Conservation (phyloP, 169 alveolate genomes). For the Plasmodium ovale region DNA sequence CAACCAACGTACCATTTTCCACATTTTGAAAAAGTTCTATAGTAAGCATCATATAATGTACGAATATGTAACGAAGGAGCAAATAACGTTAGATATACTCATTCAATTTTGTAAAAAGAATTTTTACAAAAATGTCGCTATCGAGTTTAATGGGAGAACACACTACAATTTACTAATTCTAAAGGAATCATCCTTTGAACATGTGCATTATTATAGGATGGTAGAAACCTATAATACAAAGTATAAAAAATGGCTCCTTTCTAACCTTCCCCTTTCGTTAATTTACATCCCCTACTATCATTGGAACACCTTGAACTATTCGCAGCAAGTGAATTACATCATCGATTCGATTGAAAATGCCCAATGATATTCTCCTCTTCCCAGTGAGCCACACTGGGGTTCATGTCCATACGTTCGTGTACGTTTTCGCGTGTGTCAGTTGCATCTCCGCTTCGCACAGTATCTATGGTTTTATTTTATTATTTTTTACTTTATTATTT, state of each 20-base stretch:
- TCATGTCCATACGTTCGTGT: neutral
- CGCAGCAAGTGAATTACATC: slow-evolving; percentile 30
- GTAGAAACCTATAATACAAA: slow-evolving; percentile 50
- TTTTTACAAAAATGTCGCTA: slow-evolving; percentile 23
- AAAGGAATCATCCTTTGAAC: neutral
- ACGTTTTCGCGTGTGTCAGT: neutral
- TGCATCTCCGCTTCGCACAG: neutral
- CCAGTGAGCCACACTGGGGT: too few species aligned
- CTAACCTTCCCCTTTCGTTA: slow-evolving; percentile 8
- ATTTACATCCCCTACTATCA: slow-evolving; percentile 50
- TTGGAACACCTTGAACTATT: slow-evolving; percentile 31
- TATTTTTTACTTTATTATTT: too few species aligned
- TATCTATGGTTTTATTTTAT: too few species aligned
- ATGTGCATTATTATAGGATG: slow-evolving; percentile 5
- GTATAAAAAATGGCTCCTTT: slow-evolving; percentile 42
- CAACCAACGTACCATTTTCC: slow-evolving; percentile 20
- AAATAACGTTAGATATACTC: slow-evolving; percentile 35
- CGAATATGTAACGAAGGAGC: slow-evolving; percentile 40
- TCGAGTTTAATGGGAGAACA: slow-evolving; percentile 71
- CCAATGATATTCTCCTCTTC: neutral
- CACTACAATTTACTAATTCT: slow-evolving; percentile 41
- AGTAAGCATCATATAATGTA: neutral
- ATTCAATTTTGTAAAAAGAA: neutral
- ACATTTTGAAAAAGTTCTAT: slow-evolving; percentile 29
- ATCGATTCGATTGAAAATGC: neutral